Base-by-base conservation (phyloP, 2,329 filamentous ascomycete genomes). In the Pseudofabraea citricarpa region DNA sequence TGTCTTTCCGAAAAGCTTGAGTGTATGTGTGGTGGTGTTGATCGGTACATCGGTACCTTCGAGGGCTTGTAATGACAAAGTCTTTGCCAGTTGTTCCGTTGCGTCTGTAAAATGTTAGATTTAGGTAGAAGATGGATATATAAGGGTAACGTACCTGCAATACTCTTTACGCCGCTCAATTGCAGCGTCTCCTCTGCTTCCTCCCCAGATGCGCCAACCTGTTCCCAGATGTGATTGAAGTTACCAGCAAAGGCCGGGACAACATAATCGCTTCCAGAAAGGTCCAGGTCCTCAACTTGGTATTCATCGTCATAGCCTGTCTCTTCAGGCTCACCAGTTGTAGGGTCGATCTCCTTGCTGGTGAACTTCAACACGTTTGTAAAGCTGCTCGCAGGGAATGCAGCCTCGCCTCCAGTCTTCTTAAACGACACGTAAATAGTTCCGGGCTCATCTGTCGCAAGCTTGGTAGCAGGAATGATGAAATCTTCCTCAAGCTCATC, bases 221-320 rank as follows among this genome's bases (percentile, higher is more conserved):
- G 88, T 65, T 95, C 89, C 91, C 91, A 98, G 37, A 97, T 79
- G 59, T 95, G 89, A 62, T 87, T 89, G 64, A 97, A 98, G 73
- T 89, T 95, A 63, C 90, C 87, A 15, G 90, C 90, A 65, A 95
- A 98, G 2, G 89, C 85, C 16, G 93, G 93, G 37, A 95, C 78
- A 49, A 98, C 82, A 66, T 96, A 98, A 66, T 98, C 93, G 54
- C 89, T 90, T 46, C 91, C 93, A 15, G 81, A 78, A 48, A 98
- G 79, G 49, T 96, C 90, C 48, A 97, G 81, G 62, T 96, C 90
- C 49, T 93, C 89, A 47, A 97, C 86, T 69, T 96, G 88, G 62
- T 98, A 98, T 69, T 98, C 93, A 60, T 98, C 93, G 41, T 97
- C 91, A 64, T 97, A 97, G 36, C 93, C 93, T 36, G 71, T 77